Base-by-base conservation (phyloP, 768 basidiomycete genomes). In the Boletus sp. region DNA sequence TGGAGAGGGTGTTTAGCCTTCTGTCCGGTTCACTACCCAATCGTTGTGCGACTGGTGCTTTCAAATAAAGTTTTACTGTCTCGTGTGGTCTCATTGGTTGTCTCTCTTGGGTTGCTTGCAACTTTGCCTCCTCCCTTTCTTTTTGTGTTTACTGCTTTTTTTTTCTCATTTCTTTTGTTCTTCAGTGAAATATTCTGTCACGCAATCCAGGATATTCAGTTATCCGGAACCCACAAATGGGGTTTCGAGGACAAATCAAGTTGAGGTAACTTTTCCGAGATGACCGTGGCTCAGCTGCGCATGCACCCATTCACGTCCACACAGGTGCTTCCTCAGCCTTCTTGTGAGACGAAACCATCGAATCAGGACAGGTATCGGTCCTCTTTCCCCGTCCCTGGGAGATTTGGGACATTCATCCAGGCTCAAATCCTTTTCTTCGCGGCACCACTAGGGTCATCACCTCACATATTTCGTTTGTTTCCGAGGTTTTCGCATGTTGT, bases 381-480 rank as follows among this genome's bases (percentile, higher is more conserved):
- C 5, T 37, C 19, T 33, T 48, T 53, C n/a, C 51, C 50, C 58
- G 42, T 51, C n/a, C 51, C 34, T 58, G 56, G 58, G 56, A 58
- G 47, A 29, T 27, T 10, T 6, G 13, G n/a, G 13, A 39, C 14
- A 33, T 30, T 37, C 33, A 35, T 35, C 29, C 29, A 17, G 14
- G 23, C 15, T 17, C 14, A 15, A 25, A 21, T 29, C 27, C 19
- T 8, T 13, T 21, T 17, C 19, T 38, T 15, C 25, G 37, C 34
- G 25, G 33, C 19, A 34, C 5, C n/a, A 25, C 37, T 19, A 13
- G 10, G 17, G 27, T 2, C 17, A 44, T 29, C 6, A 29, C 9
- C 11, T 29, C n/a, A 7, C 10, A 30, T 13, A 6, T 44, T n/a
- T 0, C 29, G 14, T 30, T 6, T 30, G 10, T 10, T 45, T 9